Evolutionary conservation across 2,329 filamentous ascomycete species (phyloP).

Genomic region (Aureobasidium uvarum): DNA sequence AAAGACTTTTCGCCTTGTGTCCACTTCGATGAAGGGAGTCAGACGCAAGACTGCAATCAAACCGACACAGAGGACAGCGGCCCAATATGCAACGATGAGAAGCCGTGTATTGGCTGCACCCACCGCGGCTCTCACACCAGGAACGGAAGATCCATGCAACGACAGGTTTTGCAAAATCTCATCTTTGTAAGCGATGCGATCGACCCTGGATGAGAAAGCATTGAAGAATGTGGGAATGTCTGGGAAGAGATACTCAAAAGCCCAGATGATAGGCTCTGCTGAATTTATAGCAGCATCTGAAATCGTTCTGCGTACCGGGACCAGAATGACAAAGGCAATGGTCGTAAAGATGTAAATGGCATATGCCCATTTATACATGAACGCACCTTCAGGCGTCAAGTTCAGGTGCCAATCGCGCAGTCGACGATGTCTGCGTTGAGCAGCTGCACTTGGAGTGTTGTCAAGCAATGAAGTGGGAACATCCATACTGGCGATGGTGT

Average conservation of each 20-base stretch:
- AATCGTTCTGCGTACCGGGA: conserved; percentile 70
- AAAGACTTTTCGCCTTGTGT: conserved; percentile 94
- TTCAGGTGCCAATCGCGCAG: conserved; percentile 64
- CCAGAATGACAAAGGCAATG: conserved; percentile 64
- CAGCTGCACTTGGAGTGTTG: background rate
- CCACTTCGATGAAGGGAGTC: conserved; percentile 81
- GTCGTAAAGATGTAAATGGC: conserved; percentile 72
- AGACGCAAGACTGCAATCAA: conserved; percentile 74
- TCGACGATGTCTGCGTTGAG: conserved; percentile 1
- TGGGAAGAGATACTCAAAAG: conserved; percentile 82
- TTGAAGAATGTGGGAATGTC: conserved; percentile 59
- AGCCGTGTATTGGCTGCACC: conserved; percentile 82
- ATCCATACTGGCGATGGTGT: conserved; percentile 24
- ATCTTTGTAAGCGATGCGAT: conserved; percentile 27
- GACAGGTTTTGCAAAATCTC: conserved; percentile 19
- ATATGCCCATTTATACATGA: conserved; percentile 76
- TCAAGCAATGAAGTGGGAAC: conserved; percentile 9
- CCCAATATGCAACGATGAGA: conserved; percentile 70
- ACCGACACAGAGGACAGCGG: conserved; percentile 65
- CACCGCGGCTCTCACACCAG: conserved; percentile 60
- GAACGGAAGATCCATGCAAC: conserved; percentile 44
- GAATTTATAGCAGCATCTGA: conserved; percentile 63
- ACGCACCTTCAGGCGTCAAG: conserved; percentile 75
- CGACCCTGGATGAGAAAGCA: conserved; percentile 33
- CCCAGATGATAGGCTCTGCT: conserved; percentile 88